A percentile compares a stretch with the other conserved stretches of the same genome.
Conservation (phyloP, 768 basidiomycete genomes). For the Suillus ampliporus region DNA sequence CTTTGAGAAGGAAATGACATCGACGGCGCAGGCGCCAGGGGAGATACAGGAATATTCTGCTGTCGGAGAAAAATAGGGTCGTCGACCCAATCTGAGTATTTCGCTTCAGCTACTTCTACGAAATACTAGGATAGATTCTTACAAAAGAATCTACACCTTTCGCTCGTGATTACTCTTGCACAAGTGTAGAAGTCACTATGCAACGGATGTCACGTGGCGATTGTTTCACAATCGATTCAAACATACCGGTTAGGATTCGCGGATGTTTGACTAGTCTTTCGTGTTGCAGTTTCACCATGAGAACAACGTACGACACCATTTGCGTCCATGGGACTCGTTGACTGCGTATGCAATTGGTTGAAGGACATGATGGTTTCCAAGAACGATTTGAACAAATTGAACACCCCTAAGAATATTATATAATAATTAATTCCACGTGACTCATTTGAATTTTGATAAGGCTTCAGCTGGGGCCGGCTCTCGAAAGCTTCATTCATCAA, state of each 20-base stretch:
- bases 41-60: background rate
- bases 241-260: constrained; percentile 45
- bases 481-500: background rate
- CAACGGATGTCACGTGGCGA: constrained; percentile 2
- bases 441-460: constrained; percentile 1
- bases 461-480: background rate
- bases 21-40: background rate
- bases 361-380: constrained; percentile 15
- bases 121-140: constrained; percentile 19
- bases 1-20: background rate
- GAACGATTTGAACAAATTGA: background rate
- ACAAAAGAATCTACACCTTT: constrained; percentile 44
- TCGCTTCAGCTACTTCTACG: background rate
- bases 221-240: background rate
- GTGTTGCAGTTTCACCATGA: constrained; percentile 32
- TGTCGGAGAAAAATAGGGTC: constrained; percentile 23
- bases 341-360: constrained; percentile 20
- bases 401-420: constrained; percentile 6
- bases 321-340: constrained; percentile 30
- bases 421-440: constrained; percentile 27
- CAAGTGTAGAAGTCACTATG: constrained; percentile 47
- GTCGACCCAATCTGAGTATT: constrained; percentile 38
- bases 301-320: constrained; percentile 43
- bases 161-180: constrained; percentile 15
- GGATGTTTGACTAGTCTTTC: constrained; percentile 34